Evolutionary conservation across 75 land plant species (phyloP), one percentile per base, ranked within the genome.

Genomic region (Cunninghamia lanceolata): DNA sequence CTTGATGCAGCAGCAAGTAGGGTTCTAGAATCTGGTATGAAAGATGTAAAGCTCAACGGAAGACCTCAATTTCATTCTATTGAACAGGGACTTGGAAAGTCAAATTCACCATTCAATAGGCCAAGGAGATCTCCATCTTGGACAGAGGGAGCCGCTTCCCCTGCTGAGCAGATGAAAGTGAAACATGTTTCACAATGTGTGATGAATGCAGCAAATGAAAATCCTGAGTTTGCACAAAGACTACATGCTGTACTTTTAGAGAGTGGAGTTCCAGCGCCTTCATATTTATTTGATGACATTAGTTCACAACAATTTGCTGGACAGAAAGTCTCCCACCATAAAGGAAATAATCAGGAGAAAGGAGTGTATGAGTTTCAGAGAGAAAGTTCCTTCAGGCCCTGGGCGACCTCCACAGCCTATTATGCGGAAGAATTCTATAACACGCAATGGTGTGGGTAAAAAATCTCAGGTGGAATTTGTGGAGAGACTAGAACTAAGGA

Each of bases 141-240:
- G n/a, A n/a, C n/a, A n/a, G n/a, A n/a, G n/a, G n/a, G n/a, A n/a
- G n/a, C n/a, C n/a, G n/a, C n/a, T n/a, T n/a, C n/a, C n/a, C n/a
- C n/a, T n/a, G n/a, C n/a, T n/a, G n/a, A n/a, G n/a, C n/a, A n/a
- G n/a, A n/a, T n/a, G n/a, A n/a, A n/a, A n/a, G n/a, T n/a, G n/a
- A n/a, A n/a, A n/a, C n/a, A n/a, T n/a, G n/a, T n/a, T n/a, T n/a
- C n/a, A n/a, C n/a, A n/a, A n/a, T n/a, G n/a, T n/a, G n/a, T n/a
- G n/a, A n/a, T n/a, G n/a, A n/a, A n/a, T n/a, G n/a, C n/a, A n/a
- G n/a, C n/a, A n/a, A n/a, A n/a, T n/a, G n/a, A n/a, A n/a, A n/a
- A n/a, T n/a, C n/a, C n/a, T n/a, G n/a, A 90, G 82, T 93, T 96
- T 85, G 96, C 97, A 46, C 92, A 92, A 86, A 96, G 91, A 86